These are phyloP conservation scores for Phytophthora podocarpi DNA, from an alignment of 352 stramenopile genomes.

Conservation along the genomic window DNA sequence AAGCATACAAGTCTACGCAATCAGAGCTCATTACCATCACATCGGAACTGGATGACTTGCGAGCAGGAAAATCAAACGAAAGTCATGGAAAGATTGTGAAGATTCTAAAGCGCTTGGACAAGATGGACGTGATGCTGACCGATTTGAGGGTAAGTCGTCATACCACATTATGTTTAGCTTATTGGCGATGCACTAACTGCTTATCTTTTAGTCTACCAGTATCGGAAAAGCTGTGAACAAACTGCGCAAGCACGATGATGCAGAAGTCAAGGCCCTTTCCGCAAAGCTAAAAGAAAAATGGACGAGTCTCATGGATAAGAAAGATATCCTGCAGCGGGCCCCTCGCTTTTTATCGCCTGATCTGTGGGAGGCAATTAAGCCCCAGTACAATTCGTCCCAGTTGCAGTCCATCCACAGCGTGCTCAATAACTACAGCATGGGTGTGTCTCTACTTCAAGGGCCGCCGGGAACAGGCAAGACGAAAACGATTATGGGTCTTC, in stretches of 20 bases:
- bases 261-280: constrained; percentile 50
- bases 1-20: constrained; percentile 81
- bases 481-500: constrained; percentile 89
- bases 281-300: constrained; percentile 78
- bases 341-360: constrained; percentile 67
- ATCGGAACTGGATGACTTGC: constrained; percentile 62
- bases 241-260: constrained; percentile 75
- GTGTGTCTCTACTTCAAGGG: constrained; percentile 92
- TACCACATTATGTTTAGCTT: neutral
- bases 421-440: constrained; percentile 86
- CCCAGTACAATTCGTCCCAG: constrained; percentile 87
- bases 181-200: constrained; percentile 8
- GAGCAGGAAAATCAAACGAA: constrained; percentile 31
- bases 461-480: constrained; percentile 96
- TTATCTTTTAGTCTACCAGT: constrained; percentile 62
- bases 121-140: constrained; percentile 77
- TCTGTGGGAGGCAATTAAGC: constrained; percentile 76
- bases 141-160: constrained; percentile 65
- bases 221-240: constrained; percentile 89
- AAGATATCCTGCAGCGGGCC: constrained; percentile 56
- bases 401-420: constrained; percentile 88
- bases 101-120: constrained; percentile 67
- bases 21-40: constrained; percentile 75
- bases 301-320: constrained; percentile 75
- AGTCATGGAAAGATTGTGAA: constrained; percentile 53